Evolutionary conservation across 805 yeast species (phyloP).

Genomic region (Candida ovalis): DNA sequence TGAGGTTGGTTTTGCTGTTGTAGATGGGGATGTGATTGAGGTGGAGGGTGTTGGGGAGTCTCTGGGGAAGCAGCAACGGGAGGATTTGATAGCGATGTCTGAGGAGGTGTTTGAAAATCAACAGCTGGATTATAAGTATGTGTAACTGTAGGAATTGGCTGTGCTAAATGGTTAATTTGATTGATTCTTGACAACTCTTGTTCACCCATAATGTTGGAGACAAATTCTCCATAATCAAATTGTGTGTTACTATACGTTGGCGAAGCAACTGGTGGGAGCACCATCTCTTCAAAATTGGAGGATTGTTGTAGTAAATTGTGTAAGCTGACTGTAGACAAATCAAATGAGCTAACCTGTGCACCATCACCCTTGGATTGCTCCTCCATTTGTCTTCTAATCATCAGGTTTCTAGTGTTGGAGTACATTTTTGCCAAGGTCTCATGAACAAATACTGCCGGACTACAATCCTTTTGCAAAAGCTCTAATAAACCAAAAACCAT

Average conservation of each 20-base stretch:
- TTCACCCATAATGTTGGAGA: slow-evolving; percentile 8
- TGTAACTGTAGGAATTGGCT: neutral
- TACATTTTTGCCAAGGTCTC: slow-evolving; percentile 12
- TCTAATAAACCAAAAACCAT: slow-evolving; percentile 5
- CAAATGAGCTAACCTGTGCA: neutral
- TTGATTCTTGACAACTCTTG: neutral
- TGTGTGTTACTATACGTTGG: neutral
- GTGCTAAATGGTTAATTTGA: slow-evolving; percentile 3
- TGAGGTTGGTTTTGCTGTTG: neutral
- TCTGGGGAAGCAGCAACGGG: neutral
- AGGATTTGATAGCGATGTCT: neutral
- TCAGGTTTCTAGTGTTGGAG: slow-evolving; percentile 10
- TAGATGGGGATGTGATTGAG: neutral
- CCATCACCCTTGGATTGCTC: neutral
- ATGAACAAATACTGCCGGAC: slow-evolving; percentile 16
- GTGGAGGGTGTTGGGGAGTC: neutral
- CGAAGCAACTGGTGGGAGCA: neutral
- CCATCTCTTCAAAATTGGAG: neutral
- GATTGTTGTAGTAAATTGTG: neutral
- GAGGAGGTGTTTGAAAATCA: neutral
- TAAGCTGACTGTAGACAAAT: neutral
- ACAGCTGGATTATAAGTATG: neutral
- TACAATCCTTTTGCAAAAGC: slow-evolving; percentile 14
- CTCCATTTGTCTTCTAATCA: slow-evolving; percentile 7
- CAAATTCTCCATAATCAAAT: slow-evolving; percentile 5